These are phyloP conservation scores for Entophlyctis luteolus DNA, from an alignment of 192 early-diverging fungal species.

Conservation along the genomic window DNA sequence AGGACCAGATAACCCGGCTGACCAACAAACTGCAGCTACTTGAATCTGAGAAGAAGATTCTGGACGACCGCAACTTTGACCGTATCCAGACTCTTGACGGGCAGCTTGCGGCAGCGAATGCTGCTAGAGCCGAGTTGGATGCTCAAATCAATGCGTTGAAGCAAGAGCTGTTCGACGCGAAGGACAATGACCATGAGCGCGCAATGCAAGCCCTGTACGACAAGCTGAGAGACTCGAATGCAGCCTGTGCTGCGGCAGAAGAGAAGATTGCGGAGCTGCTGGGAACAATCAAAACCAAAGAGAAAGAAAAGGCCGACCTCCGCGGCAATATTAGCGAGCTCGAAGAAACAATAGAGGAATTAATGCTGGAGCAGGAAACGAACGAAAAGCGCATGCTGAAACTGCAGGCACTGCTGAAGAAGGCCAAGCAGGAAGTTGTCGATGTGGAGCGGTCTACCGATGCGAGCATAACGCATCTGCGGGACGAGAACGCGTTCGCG, in stretches of 20 bases:
- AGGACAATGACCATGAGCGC: constrained; percentile 20
- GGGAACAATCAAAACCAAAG: constrained; percentile 7
- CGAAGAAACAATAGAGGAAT: constrained; percentile 24
- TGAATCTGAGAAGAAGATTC: background rate
- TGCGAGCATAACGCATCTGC: constrained; percentile 22
- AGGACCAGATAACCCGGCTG: background rate
- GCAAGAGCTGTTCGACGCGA: constrained; percentile 9
- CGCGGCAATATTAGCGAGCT: constrained; percentile 16
- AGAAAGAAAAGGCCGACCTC: constrained; percentile 12
- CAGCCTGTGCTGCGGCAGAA: background rate
- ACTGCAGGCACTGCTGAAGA: constrained; percentile 19
- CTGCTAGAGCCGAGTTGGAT: background rate
- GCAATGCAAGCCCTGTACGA: background rate
- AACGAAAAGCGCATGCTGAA: constrained; percentile 17
- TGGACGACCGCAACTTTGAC: background rate
- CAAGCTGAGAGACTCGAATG: background rate
- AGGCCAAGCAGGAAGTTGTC: constrained; percentile 18
- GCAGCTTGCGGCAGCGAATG: background rate
- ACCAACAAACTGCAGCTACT: background rate
- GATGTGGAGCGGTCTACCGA: constrained; percentile 23
- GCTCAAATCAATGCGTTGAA: background rate
- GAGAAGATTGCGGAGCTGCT: constrained; percentile 14
- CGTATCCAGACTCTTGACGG: background rate
- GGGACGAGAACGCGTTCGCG: constrained; percentile 14
- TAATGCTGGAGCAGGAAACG: constrained; percentile 19